These are phyloP conservation scores for Ambrosiella xylebori DNA, from an alignment of 2,329 filamentous ascomycete genomes.

Conservation along the genomic window DNA sequence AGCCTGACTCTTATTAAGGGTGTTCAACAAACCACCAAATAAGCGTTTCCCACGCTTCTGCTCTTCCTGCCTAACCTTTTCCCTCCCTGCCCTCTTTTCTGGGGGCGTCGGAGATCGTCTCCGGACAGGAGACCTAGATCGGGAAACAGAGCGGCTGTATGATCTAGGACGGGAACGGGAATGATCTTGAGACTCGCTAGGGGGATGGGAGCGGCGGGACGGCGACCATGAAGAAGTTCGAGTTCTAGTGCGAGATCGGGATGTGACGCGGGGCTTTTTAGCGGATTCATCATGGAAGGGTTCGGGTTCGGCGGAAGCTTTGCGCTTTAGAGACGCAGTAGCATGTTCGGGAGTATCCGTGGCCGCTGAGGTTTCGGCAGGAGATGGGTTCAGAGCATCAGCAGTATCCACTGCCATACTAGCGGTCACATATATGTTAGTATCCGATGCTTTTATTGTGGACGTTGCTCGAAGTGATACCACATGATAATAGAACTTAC, in stretches of 20 bases:
- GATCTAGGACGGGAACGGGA: conserved; percentile 3
- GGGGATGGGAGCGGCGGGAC: neutral
- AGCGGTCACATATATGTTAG: neutral
- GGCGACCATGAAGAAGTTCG: neutral
- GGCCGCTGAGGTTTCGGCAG: neutral
- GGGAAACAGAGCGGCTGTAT: neutral
- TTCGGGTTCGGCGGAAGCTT: conserved; percentile 6
- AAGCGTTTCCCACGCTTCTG: conserved; percentile 70
- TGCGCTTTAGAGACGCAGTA: conserved; percentile 8
- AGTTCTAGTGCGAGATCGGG: neutral
- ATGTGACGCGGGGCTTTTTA: conserved; percentile 8
- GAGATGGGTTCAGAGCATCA: neutral
- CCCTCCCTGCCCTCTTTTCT: neutral
- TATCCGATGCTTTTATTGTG: neutral
- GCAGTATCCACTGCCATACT: neutral
- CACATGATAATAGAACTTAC: neutral
- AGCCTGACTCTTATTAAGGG: conserved; percentile 44
- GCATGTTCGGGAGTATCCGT: neutral
- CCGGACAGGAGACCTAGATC: neutral
- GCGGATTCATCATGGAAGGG: neutral
- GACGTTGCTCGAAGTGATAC: neutral
- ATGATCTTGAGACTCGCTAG: neutral
- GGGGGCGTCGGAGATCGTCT: neutral
- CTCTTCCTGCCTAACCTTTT: conserved; percentile 40
- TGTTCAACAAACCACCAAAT: conserved; percentile 67